Conservation (phyloP, 2,329 filamentous ascomycete genomes). For the Atkinsonella hypoxylon region DNA sequence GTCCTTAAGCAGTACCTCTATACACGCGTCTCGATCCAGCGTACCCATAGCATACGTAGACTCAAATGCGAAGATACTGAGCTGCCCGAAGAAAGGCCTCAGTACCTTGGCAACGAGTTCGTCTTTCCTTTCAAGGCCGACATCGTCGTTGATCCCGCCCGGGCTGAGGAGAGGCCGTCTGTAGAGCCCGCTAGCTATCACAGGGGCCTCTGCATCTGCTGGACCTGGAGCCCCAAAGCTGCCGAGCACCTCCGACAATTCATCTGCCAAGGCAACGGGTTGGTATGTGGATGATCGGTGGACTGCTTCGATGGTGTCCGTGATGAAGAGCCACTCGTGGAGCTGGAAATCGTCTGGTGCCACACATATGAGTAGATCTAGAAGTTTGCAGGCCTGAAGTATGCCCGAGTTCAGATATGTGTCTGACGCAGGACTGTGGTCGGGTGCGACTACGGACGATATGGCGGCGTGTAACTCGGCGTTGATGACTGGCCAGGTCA, state of each 20-base stretch:
- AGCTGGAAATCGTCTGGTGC: conserved; percentile 94
- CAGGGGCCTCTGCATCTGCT: conserved; percentile 25
- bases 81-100: conserved; percentile 76
- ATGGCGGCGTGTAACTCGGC: conserved; percentile 72
- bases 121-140: conserved; percentile 47
- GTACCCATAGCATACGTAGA: conserved; percentile 75
- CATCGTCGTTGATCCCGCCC: conserved; percentile 43
- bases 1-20: conserved; percentile 54
- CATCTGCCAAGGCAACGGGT: conserved; percentile 69
- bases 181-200: conserved; percentile 22
- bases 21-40: conserved; percentile 54
- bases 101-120: conserved; percentile 67
- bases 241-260: conserved; percentile 66
- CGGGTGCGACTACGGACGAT: conserved; percentile 57
- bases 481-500: conserved; percentile 84
- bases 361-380: conserved; percentile 77
- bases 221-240: conserved; percentile 23
- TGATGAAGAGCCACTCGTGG: conserved; percentile 96
- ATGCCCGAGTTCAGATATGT: conserved; percentile 67
- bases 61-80: conserved; percentile 92
- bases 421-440: conserved; percentile 51
- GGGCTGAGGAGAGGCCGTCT: conserved; percentile 38
- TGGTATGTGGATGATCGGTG: conserved; percentile 63
- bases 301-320: conserved; percentile 91
- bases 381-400: conserved; percentile 84